Evolutionary conservation across 2,329 filamentous ascomycete genomes (phyloP), one percentile per base, ranked within the genome.

Genomic region (Alternaria metachromatica): DNA sequence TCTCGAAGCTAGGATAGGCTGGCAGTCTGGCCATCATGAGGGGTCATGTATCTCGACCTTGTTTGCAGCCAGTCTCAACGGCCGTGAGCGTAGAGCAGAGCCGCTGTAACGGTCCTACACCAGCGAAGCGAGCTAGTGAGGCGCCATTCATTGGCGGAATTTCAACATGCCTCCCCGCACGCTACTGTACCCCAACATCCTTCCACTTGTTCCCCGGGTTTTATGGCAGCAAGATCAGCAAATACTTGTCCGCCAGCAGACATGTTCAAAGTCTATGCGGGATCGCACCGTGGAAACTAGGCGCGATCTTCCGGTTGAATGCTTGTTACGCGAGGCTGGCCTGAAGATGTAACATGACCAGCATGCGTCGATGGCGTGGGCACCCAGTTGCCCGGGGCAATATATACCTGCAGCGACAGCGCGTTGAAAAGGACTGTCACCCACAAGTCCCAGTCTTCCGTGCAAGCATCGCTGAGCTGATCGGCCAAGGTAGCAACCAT

Each of bases 1-100:
- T 80, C 10, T 60, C 72, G 28, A 76, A 61, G 37, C 61, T 76
- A 41, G 70, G 59, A 33, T 74, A 77, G 72, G 61, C 63, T 44
- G 26, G 58, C 58, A 23, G 10, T 20, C 44, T 56, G 28, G 33
- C 11, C 28, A 44, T 55, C 20, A 57, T 43, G 45, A 53, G 45
- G 44, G 55, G 60, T 43, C 12, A 43, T 43, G 25, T 30, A 63
- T 48, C 30, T 33, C 26, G 21, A 28, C n/a, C 23, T 41, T 11
- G 21, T 18, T 21, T 12, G 11, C 41, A 18, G 25, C 13, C 21
- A 37, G 30, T 41, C 41, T 37, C 23, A 43, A 56, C 23, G 41
- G 25, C 28, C 44, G 37, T 46, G 44, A 48, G 20, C 28, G 43
- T 51, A 30, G 41, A 54, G 15, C 41, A 58, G 56, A 43, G 54